A percentile compares a stretch with the other conserved stretches of the same genome.
phyloP scores from a whole-genome alignment of 768 basidiomycete genomes.

The Podaxis sp. region DNA sequence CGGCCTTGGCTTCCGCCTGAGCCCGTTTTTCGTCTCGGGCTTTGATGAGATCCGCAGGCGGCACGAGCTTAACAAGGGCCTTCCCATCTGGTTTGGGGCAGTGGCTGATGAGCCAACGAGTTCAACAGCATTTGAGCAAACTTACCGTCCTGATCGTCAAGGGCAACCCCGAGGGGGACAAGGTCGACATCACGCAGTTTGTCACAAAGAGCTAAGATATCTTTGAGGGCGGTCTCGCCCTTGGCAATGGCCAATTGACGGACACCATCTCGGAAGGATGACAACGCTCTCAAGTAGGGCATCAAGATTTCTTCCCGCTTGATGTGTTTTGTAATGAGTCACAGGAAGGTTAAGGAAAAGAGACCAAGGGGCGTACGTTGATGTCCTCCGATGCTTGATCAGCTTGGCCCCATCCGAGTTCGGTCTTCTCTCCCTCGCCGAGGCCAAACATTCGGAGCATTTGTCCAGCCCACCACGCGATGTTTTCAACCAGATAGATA shows the following conservation, averaged over 20 bases:
- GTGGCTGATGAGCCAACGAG: conserved; percentile 10
- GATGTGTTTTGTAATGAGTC: conserved; percentile 13
- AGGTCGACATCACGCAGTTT: conserved; percentile 86
- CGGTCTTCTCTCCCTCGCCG: conserved; percentile 61
- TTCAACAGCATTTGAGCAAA: conserved; percentile 11
- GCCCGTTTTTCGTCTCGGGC: conserved; percentile 88
- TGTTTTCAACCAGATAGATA: conserved; percentile 58
- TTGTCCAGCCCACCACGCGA: conserved; percentile 65
- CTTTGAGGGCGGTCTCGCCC: conserved; percentile 61
- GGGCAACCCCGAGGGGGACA: conserved; percentile 90
- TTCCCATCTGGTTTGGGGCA: conserved; percentile 68
- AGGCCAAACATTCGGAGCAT: conserved; percentile 82
- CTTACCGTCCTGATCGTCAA: conserved; percentile 94
- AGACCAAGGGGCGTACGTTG: conserved; percentile 42
- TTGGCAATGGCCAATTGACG: conserved; percentile 78
- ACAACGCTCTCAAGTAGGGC: conserved; percentile 84
- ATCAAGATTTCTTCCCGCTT: conserved; percentile 85
- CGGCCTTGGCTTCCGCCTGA: conserved; percentile 68
- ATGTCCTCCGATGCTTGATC: conserved; percentile 40
- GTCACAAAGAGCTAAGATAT: conserved; percentile 87
- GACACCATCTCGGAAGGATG: conserved; percentile 89
- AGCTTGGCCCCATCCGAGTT: conserved; percentile 87
- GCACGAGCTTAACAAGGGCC: conserved; percentile 90
- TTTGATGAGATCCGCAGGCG: conserved; percentile 76
- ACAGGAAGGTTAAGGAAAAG: conserved; percentile 10